phyloP scores from a whole-genome alignment of 2,329 filamentous ascomycete species.

The Metarhizium humberi region DNA sequence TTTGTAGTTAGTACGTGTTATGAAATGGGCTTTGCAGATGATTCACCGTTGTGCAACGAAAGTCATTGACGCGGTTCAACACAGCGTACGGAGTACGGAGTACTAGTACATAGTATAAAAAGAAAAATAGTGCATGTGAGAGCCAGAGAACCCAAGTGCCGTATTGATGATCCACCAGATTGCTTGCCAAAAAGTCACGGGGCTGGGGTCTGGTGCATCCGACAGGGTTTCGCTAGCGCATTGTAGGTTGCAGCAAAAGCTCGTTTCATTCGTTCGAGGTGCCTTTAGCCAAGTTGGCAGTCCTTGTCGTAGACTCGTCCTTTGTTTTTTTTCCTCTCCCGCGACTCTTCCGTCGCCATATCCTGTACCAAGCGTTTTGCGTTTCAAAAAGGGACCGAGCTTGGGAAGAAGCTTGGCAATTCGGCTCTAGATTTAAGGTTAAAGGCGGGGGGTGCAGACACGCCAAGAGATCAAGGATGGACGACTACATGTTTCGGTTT shows the following conservation, averaged over 20 bases:
- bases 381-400: background rate
- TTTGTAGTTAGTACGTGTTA: too few species aligned
- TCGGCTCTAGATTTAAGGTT: background rate
- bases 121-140: too few species aligned
- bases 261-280: background rate
- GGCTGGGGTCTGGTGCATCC: slow-evolving; percentile 1
- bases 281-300: background rate
- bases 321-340: background rate
- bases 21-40: too few species aligned
- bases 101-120: too few species aligned
- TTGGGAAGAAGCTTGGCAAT: background rate
- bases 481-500: slow-evolving; percentile 47
- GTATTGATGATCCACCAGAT: too few species aligned
- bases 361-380: too few species aligned
- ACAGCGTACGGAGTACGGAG: too few species aligned
- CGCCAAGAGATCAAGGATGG: slow-evolving; percentile 29
- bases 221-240: background rate
- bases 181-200: slow-evolving; percentile 1
- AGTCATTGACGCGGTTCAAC: too few species aligned
- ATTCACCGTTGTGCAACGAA: too few species aligned
- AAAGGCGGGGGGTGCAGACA: background rate
- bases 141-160: too few species aligned
- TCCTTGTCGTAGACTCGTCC: background rate
- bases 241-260: background rate
- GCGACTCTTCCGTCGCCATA: too few species aligned